Percentiles rank a stretch among this genome's conserved stretches.
These are phyloP conservation scores for Podospora comata DNA, from an alignment of 495 filamentous ascomycete genomes.

Conservation along the genomic window DNA sequence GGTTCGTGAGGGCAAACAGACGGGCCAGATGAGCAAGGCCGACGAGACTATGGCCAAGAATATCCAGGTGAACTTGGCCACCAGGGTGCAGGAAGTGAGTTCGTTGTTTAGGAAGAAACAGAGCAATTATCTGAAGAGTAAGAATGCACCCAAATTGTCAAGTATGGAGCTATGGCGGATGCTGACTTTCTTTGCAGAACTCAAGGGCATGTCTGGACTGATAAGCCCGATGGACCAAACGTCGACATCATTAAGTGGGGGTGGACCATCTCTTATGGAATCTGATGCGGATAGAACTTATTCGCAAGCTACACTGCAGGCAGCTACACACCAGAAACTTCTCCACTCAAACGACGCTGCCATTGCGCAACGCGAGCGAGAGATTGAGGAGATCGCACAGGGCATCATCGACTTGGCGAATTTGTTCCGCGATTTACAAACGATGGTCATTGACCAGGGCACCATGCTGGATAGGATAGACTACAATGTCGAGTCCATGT, in stretches of 20 bases:
- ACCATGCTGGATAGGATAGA: constrained; percentile 97
- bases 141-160: constrained; percentile 14
- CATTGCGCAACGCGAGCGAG: constrained; percentile 90
- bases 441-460: constrained; percentile 97
- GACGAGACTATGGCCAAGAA: constrained; percentile 97
- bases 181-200: constrained; percentile 53
- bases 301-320: constrained; percentile 83
- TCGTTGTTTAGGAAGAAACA: constrained; percentile 94
- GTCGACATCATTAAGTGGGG: constrained; percentile 54
- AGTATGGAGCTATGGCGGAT: background rate
- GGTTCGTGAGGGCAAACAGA: constrained; percentile 67
- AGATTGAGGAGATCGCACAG: constrained; percentile 96
- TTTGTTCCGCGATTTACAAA: constrained; percentile 93
- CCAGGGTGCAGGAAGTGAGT: constrained; percentile 88
- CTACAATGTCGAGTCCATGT: constrained; percentile 95
- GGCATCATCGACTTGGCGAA: constrained; percentile 96
- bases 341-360: constrained; percentile 75
- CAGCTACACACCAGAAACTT: constrained; percentile 58
- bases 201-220: constrained; percentile 66
- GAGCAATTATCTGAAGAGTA: constrained; percentile 92
- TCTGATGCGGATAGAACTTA: constrained; percentile 88
- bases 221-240: constrained; percentile 48
- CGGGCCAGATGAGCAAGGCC: constrained; percentile 66
- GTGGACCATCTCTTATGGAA: constrained; percentile 78
- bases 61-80: constrained; percentile 84